Evolutionary conservation across 2,329 filamentous ascomycete genomes (phyloP).

Genomic region (Colletotrichum endophyticum): DNA sequence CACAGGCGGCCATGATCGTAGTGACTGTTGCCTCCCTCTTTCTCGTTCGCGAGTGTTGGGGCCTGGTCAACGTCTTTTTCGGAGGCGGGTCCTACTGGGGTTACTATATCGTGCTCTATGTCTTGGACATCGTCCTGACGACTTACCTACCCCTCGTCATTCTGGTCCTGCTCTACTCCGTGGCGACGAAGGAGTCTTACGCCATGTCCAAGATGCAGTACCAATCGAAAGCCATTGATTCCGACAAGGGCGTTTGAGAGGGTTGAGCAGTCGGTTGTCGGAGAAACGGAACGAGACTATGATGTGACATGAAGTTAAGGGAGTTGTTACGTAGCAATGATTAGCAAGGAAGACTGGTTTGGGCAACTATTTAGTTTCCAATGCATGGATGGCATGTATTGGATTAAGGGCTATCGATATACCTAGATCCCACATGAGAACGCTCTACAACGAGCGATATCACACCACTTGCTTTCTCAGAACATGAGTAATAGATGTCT

Average conservation of each 20-base stretch:
- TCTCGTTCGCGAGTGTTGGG: neutral
- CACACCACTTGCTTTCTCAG: neutral
- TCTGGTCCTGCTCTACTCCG: neutral
- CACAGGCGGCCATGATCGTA: neutral
- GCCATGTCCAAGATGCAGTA: neutral
- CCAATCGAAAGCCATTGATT: neutral
- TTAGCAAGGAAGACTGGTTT: neutral
- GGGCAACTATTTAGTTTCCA: neutral
- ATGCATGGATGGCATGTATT: neutral
- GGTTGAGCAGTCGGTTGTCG: accelerated
- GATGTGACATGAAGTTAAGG: neutral
- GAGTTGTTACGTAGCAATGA: neutral
- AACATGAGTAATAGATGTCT: neutral
- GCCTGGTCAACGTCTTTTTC: neutral
- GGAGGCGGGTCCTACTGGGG: accelerated
- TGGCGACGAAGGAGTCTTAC: neutral
- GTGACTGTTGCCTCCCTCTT: neutral
- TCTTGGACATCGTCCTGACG: neutral
- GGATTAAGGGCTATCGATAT: accelerated
- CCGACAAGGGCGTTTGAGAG: neutral
- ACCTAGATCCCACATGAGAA: neutral
- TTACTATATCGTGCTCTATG: too few species aligned
- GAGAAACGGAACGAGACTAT: neutral
- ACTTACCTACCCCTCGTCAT: neutral
- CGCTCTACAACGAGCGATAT: neutral